Conservation (phyloP, 352 stramenopile species). For the Phytophthora litchii region DNA sequence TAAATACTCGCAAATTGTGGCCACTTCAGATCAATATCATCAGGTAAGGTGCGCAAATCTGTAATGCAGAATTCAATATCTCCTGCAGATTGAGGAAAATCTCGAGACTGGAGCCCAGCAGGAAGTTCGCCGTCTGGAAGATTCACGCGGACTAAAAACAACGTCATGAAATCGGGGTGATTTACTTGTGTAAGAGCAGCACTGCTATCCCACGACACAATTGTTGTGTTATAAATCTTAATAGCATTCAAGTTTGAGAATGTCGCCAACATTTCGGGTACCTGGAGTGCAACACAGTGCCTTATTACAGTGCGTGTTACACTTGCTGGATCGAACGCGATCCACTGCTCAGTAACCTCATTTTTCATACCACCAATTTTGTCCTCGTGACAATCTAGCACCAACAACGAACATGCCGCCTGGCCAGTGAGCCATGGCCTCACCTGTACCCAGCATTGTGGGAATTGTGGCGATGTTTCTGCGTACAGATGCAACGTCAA, state of each 20-base stretch:
- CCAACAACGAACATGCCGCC: constrained; percentile 24
- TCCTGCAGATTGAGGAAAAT: constrained; percentile 35
- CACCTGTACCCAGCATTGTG: constrained; percentile 35
- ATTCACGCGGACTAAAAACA: constrained; percentile 40
- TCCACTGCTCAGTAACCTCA: constrained; percentile 10
- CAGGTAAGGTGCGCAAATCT: constrained; percentile 40
- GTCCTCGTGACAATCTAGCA: constrained; percentile 20
- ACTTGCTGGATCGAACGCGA: constrained; percentile 13
- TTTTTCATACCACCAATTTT: constrained; percentile 9
- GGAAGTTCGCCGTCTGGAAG: constrained; percentile 37
- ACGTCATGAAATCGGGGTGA: constrained; percentile 38
- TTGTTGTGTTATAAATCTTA: constrained; percentile 37
- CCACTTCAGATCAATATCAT: constrained; percentile 44
- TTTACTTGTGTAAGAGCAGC: constrained; percentile 29
- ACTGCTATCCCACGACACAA: constrained; percentile 17
- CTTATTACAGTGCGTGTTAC: constrained; percentile 14
- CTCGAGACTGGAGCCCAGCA: constrained; percentile 25
- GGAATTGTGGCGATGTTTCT: constrained; percentile 1
- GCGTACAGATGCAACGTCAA: constrained; percentile 27
- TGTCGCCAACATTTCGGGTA: constrained; percentile 9
- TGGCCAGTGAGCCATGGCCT: constrained; percentile 15
- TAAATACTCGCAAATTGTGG: constrained; percentile 18
- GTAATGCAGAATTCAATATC: constrained; percentile 41
- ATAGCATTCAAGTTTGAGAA: constrained; percentile 19
- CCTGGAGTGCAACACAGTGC: constrained; percentile 20